Percentiles rank a stretch among this genome's conserved stretches.
Evolutionary conservation across 73 alveolate genomes (phyloP).

Genomic region (Loxodes magnus): DNA sequence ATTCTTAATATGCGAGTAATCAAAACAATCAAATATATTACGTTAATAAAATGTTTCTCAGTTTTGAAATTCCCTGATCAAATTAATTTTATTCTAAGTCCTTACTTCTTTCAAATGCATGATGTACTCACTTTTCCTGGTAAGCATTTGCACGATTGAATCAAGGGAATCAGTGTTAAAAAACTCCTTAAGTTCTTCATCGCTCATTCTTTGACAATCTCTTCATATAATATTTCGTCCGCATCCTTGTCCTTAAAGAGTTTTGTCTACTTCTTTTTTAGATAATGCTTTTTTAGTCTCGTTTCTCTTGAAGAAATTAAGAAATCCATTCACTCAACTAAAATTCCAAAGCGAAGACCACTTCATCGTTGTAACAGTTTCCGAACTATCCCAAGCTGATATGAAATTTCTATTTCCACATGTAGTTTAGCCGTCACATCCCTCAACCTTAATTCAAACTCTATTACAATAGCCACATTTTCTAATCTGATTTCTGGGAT

Average conservation of each 20-base stretch:
- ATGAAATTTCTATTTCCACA: constrained; percentile 4
- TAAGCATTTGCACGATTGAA: background rate
- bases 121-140: background rate
- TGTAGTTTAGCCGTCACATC: constrained; percentile 5
- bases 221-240: background rate
- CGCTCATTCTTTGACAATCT: constrained; percentile 3
- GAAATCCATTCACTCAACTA: background rate
- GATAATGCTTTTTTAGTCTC: background rate
- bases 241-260: constrained; percentile 4
- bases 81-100: no score
- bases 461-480: constrained; percentile 1
- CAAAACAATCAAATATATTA: no score
- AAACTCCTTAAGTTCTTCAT: constrained; percentile 2
- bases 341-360: background rate
- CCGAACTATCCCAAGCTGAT: background rate
- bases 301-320: background rate
- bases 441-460: constrained; percentile 12
- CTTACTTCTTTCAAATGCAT: no score
- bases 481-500: constrained; percentile 8
- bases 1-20: no score
- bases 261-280: background rate
- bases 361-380: background rate
- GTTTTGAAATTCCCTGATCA: no score
- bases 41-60: no score
- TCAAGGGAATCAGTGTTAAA: background rate